Percentiles rank a stretch among this genome's conserved stretches.
phyloP scores from a whole-genome alignment of 1,284 basidiomycete genomes.

The Trichosporon faecale region DNA sequence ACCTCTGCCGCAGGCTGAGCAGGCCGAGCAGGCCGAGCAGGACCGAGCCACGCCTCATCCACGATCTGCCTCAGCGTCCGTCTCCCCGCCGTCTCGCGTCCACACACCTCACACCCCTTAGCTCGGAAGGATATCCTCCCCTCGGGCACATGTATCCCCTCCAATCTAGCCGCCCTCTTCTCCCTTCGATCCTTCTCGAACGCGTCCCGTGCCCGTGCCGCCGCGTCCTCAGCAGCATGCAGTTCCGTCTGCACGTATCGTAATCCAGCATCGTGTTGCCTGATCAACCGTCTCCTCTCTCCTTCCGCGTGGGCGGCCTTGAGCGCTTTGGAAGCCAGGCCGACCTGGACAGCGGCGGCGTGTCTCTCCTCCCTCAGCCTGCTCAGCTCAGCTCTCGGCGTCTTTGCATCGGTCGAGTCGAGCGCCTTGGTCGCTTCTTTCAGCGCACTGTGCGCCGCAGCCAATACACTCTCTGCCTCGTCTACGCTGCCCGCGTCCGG shows the following conservation, averaged over 20 bases:
- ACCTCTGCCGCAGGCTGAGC: too few species aligned
- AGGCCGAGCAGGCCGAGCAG: too few species aligned
- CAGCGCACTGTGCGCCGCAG: not conserved
- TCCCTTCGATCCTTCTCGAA: not conserved
- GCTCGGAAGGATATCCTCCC: not conserved
- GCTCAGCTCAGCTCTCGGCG: not conserved
- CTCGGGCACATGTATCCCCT: not conserved
- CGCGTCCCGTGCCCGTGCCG: not conserved
- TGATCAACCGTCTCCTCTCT: not conserved
- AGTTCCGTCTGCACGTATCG: not conserved
- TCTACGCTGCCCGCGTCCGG: not conserved
- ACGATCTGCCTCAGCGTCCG: not conserved
- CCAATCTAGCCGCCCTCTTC: not conserved
- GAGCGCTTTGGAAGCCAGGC: not conserved
- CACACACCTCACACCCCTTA: not conserved
- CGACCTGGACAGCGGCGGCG: not conserved
- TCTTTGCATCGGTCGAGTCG: not conserved
- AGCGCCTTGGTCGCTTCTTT: not conserved
- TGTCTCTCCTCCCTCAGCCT: not conserved
- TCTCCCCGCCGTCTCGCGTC: not conserved
- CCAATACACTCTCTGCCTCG: not conserved
- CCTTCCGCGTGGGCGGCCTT: not conserved
- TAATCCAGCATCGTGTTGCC: not conserved
- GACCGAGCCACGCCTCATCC: conserved; percentile 4
- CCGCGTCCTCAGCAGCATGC: conserved; percentile 4